Percentiles rank a stretch among this genome's conserved stretches.
These are phyloP conservation scores for Singerocomus rubriflavus DNA, from an alignment of 1,284 basidiomycete species.

Conservation along the genomic window DNA sequence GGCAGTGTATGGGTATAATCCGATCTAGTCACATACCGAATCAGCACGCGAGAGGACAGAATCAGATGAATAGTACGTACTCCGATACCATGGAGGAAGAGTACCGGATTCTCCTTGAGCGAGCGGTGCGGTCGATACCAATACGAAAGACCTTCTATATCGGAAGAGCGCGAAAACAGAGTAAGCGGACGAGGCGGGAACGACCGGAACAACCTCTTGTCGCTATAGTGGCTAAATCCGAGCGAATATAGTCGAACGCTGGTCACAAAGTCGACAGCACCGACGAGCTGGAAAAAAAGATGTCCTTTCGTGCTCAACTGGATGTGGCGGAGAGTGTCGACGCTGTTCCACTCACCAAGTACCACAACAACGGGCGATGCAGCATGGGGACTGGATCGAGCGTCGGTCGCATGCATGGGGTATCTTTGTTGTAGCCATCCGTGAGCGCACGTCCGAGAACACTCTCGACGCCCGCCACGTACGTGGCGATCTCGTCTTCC, in stretches of 20 bases:
- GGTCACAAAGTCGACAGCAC: constrained; percentile 46
- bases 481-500: constrained; percentile 47
- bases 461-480: constrained; percentile 39
- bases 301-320: too few relatives aligned
- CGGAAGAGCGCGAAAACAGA: constrained; percentile 42
- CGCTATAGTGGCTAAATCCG: constrained; percentile 56
- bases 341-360: constrained; percentile 48
- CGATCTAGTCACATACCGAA: constrained; percentile 44
- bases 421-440: constrained; percentile 35
- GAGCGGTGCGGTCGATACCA: constrained; percentile 61
- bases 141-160: constrained; percentile 46
- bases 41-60: not conserved
- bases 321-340: too few relatives aligned
- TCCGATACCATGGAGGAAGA: constrained; percentile 67
- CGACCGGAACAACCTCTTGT: constrained; percentile 35
- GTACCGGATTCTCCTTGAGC: constrained; percentile 44
- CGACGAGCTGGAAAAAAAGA: constrained; percentile 46
- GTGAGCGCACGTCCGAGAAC: constrained; percentile 40
- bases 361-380: constrained; percentile 63
- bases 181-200: constrained; percentile 55
- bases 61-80: too few relatives aligned
- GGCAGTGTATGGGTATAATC: constrained; percentile 52
- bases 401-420: constrained; percentile 49
- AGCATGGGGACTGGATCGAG: constrained; percentile 52
- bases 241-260: constrained; percentile 36